Conservation (phyloP, 2,329 filamentous ascomycete species). For the Xylaria polymorpha region DNA sequence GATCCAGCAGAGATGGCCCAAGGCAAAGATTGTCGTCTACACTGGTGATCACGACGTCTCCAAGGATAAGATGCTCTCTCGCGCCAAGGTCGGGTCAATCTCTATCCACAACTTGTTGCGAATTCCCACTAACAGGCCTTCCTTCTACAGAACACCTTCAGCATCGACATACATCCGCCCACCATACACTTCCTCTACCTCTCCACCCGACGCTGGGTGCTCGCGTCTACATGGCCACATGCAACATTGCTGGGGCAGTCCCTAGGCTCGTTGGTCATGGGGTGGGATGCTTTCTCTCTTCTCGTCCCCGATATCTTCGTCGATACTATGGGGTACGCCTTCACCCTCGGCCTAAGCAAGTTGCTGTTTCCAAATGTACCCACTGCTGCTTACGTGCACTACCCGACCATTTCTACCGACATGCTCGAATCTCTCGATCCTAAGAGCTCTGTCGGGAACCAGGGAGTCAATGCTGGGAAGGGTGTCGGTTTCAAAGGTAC, state of each 20-base stretch:
- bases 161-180: constrained; percentile 86
- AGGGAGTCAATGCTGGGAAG: constrained; percentile 85
- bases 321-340: constrained; percentile 98
- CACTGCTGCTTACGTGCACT: constrained; percentile 95
- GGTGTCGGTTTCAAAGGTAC: constrained; percentile 77
- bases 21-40: constrained; percentile 90
- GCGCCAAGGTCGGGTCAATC: constrained; percentile 71
- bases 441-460: constrained; percentile 64
- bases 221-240: constrained; percentile 86
- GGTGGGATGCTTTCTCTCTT: constrained; percentile 92
- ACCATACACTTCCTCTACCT: constrained; percentile 91
- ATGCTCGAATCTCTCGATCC: constrained; percentile 89
- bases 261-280: constrained; percentile 85
- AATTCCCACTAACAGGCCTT: constrained; percentile 18
- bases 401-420: constrained; percentile 97
- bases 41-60: constrained; percentile 92
- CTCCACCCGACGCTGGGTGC: constrained; percentile 85
- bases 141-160: constrained; percentile 80
- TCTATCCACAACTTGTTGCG: not conserved
- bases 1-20: constrained; percentile 88
- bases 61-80: constrained; percentile 80
- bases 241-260: constrained; percentile 97
- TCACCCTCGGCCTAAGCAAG: constrained; percentile 84
- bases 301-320: constrained; percentile 93
- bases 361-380: constrained; percentile 83